Base-by-base conservation (phyloP, 257 asterid species). In the Nicotiana paniculata region DNA sequence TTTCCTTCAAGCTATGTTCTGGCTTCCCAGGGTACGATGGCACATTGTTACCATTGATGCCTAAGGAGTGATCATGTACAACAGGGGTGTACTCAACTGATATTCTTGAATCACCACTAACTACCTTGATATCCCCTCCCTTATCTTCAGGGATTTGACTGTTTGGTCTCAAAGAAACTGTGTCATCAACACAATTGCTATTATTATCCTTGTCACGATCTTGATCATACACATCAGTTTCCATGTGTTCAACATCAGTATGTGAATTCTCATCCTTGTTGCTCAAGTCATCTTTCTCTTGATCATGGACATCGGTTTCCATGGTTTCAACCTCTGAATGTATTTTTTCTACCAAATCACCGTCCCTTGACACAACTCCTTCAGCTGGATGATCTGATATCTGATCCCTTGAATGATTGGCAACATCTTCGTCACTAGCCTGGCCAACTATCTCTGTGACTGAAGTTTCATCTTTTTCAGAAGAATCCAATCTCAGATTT, bases 281-380 rank as follows among this genome's bases (percentile, higher is more conserved):
- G 30, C 64, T 15, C 70, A 33, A 33, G 33, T 9, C 59, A 58
- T 9, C 82, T 63, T 82, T 80, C 62, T 81, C 30, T 58, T 43
- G 78, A 46, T 72, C 59, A 46, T 21, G 78, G 32, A 18, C n/a
- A 43, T 43, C 16, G 12, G 76, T 12, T 58, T 33, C 53, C 39
- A 72, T 54, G 69, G 63, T 53, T 66, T 7, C 77, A 67, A 46
- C 83, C 32, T 51, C 81, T 5, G 84, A 53, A 32, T 81, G 83
- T 46, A 72, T 43, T 69, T 81, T 81, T 46, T 28, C 70, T 11
- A 77, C 83, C 63, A 37, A 39, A 4, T 11, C 84, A 67, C 67
- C 57, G 35, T 85, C 81, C 76, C 70, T 84, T 32, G 53, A 84
- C 62, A 72, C 79, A 89, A 64, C 70, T 81, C 82, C 86, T 83